Evolutionary conservation across 345 rosid species (phyloP), one percentile per base, ranked within the genome.

Genomic region (Anacardium occidentale): DNA sequence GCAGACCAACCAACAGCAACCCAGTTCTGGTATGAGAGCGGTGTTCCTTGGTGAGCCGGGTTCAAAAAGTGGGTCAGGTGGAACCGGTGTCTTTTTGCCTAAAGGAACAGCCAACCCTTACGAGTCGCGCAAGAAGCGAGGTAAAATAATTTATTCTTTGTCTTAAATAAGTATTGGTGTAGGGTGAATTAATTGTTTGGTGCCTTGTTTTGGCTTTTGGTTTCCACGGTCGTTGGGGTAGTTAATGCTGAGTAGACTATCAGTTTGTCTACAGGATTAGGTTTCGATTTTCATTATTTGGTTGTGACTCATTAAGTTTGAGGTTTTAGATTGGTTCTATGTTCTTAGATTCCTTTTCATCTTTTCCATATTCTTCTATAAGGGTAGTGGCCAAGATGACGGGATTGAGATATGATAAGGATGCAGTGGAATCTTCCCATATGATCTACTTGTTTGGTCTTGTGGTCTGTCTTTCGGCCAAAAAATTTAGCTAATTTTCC

Each of bases 81-180:
- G 97, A 34, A 94, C 98, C 0, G 98, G 98, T 25, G 98, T 94
- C 62, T 94, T 94, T 86, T 81, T 94, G 83, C 98, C 98, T 44
- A 81, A 85, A 64, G 72, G 80, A 40, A 82, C 64, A 18, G 74
- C 76, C 62, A 74, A 83, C 17, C 63, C 83, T 69, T 34, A 67
- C 59, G 84, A 87, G 51, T 62, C 94, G 69, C 89, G 82, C 78
- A 87, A 82, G 76, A 91, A 86, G 82, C 72, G 78, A 81, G 91
- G 96, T 90, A 78, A 45, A 17, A 52, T 47, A 40, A 17, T 37
- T 37, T 37, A 37, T 32, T 7, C 21, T 63, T 10, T n/a, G 21
- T 25, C 37, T 15, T 44, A 11, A 26, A 47, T 73, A 29, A 17
- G 18, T 29, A 66, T 52, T 48, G 48, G 15, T 34, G 62, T 54